Percentiles rank a stretch among this genome's conserved stretches.
Conservation (phyloP, 768 basidiomycete genomes). For the Mycena albidolilacea region DNA sequence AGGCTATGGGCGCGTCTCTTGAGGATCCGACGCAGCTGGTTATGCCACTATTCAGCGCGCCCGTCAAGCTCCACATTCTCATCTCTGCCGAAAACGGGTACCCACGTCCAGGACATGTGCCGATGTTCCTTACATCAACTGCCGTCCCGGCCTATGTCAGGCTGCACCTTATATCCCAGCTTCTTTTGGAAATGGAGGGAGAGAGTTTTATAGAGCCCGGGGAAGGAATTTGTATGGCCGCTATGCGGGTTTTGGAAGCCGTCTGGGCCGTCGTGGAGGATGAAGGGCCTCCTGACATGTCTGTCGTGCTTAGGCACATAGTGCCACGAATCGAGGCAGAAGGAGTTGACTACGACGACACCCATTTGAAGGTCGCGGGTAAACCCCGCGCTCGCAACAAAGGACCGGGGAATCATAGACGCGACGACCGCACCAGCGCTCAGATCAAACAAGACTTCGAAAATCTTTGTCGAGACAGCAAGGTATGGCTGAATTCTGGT, state of each 20-base stretch:
- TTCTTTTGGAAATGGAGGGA: slow-evolving; percentile 70
- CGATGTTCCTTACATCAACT: slow-evolving; percentile 82
- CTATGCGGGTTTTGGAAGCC: slow-evolving; percentile 79
- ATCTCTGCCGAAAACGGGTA: slow-evolving; percentile 62
- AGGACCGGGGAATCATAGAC: slow-evolving; percentile 42
- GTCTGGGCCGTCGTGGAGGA: slow-evolving; percentile 78
- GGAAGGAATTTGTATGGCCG: slow-evolving; percentile 81
- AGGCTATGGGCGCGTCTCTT: slow-evolving; percentile 70
- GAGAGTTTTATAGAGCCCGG: slow-evolving; percentile 73
- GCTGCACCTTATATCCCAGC: slow-evolving; percentile 80
- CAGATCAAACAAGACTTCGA: slow-evolving; percentile 71
- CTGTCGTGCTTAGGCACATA: slow-evolving; percentile 74
- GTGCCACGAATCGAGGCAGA: slow-evolving; percentile 51
- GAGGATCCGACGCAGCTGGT: slow-evolving; percentile 62
- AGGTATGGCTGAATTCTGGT: slow-evolving; percentile 41
- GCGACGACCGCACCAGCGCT: slow-evolving; percentile 61
- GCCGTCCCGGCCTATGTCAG: slow-evolving; percentile 85
- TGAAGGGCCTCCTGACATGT: slow-evolving; percentile 83
- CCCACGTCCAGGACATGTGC: slow-evolving; percentile 65
- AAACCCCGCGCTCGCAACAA: slow-evolving; percentile 37
- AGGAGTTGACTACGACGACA: slow-evolving; percentile 24
- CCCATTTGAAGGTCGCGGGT: slow-evolving; percentile 2
- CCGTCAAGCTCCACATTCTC: slow-evolving; percentile 77
- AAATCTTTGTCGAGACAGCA: slow-evolving; percentile 54
- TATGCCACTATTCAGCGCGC: slow-evolving; percentile 77